Base-by-base conservation (phyloP, 805 yeast genomes). In the Osmozyma mogii region DNA sequence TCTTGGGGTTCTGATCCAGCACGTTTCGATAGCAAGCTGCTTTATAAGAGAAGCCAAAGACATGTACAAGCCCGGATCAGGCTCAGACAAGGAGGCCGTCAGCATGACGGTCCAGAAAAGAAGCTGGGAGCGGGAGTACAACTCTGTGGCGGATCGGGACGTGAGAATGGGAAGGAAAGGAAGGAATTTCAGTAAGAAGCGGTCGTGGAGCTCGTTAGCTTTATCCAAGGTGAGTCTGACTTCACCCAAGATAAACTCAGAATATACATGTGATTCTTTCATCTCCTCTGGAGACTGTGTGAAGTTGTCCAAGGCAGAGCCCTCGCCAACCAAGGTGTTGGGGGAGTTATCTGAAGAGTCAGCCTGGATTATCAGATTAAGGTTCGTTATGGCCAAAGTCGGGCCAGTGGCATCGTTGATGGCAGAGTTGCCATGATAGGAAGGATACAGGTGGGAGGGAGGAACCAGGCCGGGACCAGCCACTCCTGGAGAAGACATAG, bases 1-100 rank as follows among this genome's bases (percentile, higher is more conserved):
- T 48, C 96, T 68, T 2, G 96, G 96, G 0, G 96, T 88, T 34
- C 88, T 64, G 28, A 87, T 75, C 94, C 95, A 84, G 56, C 95
- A 85, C 0, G 94, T 84, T 47, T 84, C 94, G 30, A 84, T 84
- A 0, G 95, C 95, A 41, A 87, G 59, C 46, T 84, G 92, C 46
- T 83, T 84, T 41, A 88, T 82, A 24, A 84, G 63, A 2, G 84
- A 73, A 10, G 92, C 80, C 26, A 87, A 60, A 17, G 80, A 68
- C 54, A 74, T 72, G 60, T 88, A 88, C 26, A 85, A 50, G 0
- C 82, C 68, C 3, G 96, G 95, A 28, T 83, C 89, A 0, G 94
- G 89, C 44, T 87, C 95, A 0, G 94, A 77, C 12, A 81, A 59
- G 25, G 92, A 76, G 0, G 95, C 94, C 0, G 94, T 84, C 25